Base-by-base conservation (phyloP, 1,284 basidiomycete species). In the Ustilago xerochloae region DNA sequence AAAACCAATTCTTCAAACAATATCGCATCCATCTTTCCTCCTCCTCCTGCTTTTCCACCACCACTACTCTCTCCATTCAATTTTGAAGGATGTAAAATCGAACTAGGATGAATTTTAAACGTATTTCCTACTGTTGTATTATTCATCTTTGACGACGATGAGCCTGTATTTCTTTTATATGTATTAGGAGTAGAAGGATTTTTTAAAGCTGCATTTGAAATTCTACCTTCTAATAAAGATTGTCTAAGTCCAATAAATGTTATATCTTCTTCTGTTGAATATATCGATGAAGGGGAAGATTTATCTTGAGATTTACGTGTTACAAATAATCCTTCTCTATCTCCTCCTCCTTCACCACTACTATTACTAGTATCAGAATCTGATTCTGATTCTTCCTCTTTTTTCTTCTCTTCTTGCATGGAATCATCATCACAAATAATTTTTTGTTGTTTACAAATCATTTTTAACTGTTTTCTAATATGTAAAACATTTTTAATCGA, bases 1-100 rank as follows among this genome's bases (percentile, higher is more conserved):
- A 82, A 72, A n/a, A 80, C 70, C 6, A 83, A 55, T 59, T 84
- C 83, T 30, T 84, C 83, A 51, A 84, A 83, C 46, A 83, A 45
- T 43, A 84, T 78, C 22, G 76, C 71, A 29, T 64, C 68, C 47
- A 62, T 55, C 41, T 56, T 63, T 26, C 50, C 58, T 6, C 4
- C 29, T 2, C 39, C 58, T 0, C 52, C 45, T n/a, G n/a, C n/a
- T n/a, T n/a, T n/a, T n/a, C n/a, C n/a, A n/a, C n/a, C n/a, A n/a
- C n/a, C n/a, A n/a, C n/a, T n/a, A n/a, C n/a, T n/a, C 50, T 74
- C 52, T 45, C 63, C 36, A 43, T 63, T 62, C 49, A 71, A 16
- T 12, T 66, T 63, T 13, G 68, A 57, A 0, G 74, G 66, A 43
- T 79, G 76, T 49, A 84, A 46, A 0, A 68, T 60, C 20, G 79